These are phyloP conservation scores for Coprinopsis cinerea DNA, from an alignment of 768 basidiomycete genomes.

Conservation along the genomic window DNA sequence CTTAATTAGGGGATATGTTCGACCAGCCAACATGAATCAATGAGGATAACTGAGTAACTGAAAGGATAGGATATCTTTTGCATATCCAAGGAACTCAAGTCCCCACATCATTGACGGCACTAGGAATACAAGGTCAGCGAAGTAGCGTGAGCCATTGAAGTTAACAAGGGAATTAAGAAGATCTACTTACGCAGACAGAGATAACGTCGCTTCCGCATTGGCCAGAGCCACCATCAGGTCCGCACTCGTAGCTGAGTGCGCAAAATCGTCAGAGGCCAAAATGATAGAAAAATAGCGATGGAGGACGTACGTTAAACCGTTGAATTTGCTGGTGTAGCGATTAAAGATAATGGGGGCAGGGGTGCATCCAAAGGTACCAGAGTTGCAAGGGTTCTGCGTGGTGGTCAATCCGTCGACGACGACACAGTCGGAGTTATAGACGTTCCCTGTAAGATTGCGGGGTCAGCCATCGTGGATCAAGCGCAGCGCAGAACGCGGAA, in stretches of 20 bases:
- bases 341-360: conserved; percentile 24
- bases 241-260: conserved; percentile 21
- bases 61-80: too few species aligned
- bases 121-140: too few species aligned
- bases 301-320: conserved; percentile 16
- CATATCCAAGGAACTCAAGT: too few species aligned
- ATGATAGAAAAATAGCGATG: not conserved
- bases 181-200: conserved; percentile 23
- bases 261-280: not conserved
- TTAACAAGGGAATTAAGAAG: too few species aligned
- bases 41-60: too few species aligned
- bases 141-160: not conserved
- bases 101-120: too few species aligned
- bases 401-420: conserved; percentile 23
- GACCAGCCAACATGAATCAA: too few species aligned
- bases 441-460: too few species aligned
- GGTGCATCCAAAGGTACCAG: conserved; percentile 25
- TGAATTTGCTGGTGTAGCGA: conserved; percentile 22
- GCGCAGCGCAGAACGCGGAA: not conserved
- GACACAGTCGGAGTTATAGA: conserved; percentile 24
- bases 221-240: conserved; percentile 21
- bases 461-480: too few species aligned
- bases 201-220: conserved; percentile 20
- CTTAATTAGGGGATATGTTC: too few species aligned
- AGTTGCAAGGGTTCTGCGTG: conserved; percentile 23